Evolutionary conservation across 768 basidiomycete species (phyloP).

Genomic region (Epithele typhae): DNA sequence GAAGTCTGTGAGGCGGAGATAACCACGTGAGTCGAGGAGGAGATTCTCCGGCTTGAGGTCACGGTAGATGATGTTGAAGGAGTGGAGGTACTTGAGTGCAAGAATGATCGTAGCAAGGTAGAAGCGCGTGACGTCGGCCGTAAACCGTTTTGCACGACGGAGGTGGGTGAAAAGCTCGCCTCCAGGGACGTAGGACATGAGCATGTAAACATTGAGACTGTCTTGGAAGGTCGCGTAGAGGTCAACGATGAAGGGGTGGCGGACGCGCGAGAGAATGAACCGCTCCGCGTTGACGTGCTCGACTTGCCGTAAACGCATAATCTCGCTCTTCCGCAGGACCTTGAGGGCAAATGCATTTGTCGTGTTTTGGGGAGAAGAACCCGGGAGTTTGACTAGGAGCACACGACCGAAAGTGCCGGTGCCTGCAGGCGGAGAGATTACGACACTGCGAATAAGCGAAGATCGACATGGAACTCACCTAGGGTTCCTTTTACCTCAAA

Average conservation of each 20-base stretch:
- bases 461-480: slow-evolving; percentile 39
- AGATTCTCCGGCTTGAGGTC: slow-evolving; percentile 99
- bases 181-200: slow-evolving; percentile 93
- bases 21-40: slow-evolving; percentile 89
- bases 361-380: slow-evolving; percentile 39
- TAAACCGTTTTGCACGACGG: slow-evolving; percentile 90
- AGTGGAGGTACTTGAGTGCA: slow-evolving; percentile 91
- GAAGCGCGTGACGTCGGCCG: slow-evolving; percentile 96
- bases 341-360: slow-evolving; percentile 82
- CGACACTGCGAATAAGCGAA: background rate
- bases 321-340: slow-evolving; percentile 80
- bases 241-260: slow-evolving; percentile 95
- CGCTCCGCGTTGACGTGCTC: slow-evolving; percentile 98
- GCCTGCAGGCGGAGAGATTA: slow-evolving; percentile 41
- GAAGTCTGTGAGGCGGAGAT: slow-evolving; percentile 94
- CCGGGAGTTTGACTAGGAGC: slow-evolving; percentile 76
- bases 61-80: slow-evolving; percentile 96
- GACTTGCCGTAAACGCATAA: slow-evolving; percentile 88
- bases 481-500: slow-evolving; percentile 79
- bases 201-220: slow-evolving; percentile 95
- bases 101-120: slow-evolving; percentile 96
- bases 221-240: slow-evolving; percentile 96
- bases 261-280: slow-evolving; percentile 85
- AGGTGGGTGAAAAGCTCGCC: slow-evolving; percentile 98
- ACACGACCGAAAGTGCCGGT: slow-evolving; percentile 97